These are phyloP conservation scores for Smallanthus sonchifolius DNA, from an alignment of 129 eudicot species.

Conservation along the genomic window DNA sequence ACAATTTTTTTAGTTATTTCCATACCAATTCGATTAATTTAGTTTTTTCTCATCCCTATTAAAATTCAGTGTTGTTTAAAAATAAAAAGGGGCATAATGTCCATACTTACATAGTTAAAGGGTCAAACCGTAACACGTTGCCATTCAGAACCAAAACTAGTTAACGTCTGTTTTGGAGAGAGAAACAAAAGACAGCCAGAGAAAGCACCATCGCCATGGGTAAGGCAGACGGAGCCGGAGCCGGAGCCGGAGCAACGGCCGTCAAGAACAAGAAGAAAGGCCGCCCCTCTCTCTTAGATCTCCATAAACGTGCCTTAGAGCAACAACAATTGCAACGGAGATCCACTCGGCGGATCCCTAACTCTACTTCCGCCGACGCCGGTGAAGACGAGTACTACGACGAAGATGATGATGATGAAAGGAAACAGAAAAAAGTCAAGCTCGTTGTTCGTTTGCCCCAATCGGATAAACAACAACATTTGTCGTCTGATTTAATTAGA, in stretches of 20 bases:
- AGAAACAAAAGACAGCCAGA: conserved; percentile 34
- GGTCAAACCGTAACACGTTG: neutral
- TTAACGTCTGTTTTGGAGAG: conserved; percentile 37
- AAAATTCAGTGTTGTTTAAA: too few relatives aligned
- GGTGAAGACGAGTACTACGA: conserved; percentile 45
- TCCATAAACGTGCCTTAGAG: conserved; percentile 46
- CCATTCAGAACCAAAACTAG: conserved; percentile 19
- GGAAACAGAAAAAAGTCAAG: conserved; percentile 70
- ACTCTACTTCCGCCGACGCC: conserved; percentile 26
- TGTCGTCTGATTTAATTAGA: conserved; percentile 26
- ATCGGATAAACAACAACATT: conserved; percentile 32
- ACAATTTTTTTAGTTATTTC: too few relatives aligned
- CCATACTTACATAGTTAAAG: neutral
- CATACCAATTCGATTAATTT: too few relatives aligned
- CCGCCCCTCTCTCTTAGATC: conserved; percentile 71
- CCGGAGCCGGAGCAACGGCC: conserved; percentile 18
- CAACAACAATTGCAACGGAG: conserved; percentile 41
- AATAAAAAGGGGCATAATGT: neutral
- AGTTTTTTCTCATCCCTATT: too few relatives aligned
- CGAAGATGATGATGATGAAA: conserved; percentile 89
- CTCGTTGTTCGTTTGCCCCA: conserved; percentile 64
- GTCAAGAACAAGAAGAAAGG: conserved; percentile 80
- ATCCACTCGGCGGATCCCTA: conserved; percentile 88
- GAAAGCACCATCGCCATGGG: conserved; percentile 44
- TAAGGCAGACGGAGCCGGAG: conserved; percentile 38